Conservation (phyloP, 192 early-diverging fungal species). For the Linnemannia elongata region DNA sequence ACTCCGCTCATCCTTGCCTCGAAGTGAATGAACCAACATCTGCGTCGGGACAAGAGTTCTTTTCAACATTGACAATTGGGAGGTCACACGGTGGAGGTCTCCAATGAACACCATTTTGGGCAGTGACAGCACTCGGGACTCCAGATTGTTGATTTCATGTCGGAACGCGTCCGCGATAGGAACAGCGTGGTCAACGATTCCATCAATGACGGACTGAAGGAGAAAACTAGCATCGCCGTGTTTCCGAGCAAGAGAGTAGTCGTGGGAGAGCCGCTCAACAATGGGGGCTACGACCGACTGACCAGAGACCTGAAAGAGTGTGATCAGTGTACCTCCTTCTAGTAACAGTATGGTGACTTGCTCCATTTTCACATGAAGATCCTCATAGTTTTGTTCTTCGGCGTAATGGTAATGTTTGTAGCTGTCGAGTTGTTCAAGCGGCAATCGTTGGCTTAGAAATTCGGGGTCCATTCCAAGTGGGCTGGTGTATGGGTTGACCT, state of each 20-base stretch:
- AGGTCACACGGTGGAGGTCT: constrained; percentile 58
- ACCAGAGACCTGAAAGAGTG: constrained; percentile 46
- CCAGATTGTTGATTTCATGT: constrained; percentile 46
- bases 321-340: constrained; percentile 31
- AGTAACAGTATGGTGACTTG: constrained; percentile 38
- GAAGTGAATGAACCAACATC: constrained; percentile 39
- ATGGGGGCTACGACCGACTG: constrained; percentile 40
- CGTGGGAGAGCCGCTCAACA: constrained; percentile 27
- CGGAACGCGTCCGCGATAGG: constrained; percentile 48
- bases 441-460: neutral
- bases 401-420: constrained; percentile 21
- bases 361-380: constrained; percentile 27
- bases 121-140: constrained; percentile 26
- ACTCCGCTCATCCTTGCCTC: constrained; percentile 26
- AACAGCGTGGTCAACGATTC: constrained; percentile 52
- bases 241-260: constrained; percentile 34
- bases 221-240: constrained; percentile 37
- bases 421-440: constrained; percentile 17
- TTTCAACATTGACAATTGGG: constrained; percentile 53
- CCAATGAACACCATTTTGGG: constrained; percentile 38
- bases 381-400: constrained; percentile 5
- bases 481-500: constrained; percentile 5
- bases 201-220: constrained; percentile 49
- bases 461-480: constrained; percentile 14
- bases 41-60: constrained; percentile 57